phyloP scores from a whole-genome alignment of 1,284 basidiomycete genomes.

The Boletus coffeatus region DNA sequence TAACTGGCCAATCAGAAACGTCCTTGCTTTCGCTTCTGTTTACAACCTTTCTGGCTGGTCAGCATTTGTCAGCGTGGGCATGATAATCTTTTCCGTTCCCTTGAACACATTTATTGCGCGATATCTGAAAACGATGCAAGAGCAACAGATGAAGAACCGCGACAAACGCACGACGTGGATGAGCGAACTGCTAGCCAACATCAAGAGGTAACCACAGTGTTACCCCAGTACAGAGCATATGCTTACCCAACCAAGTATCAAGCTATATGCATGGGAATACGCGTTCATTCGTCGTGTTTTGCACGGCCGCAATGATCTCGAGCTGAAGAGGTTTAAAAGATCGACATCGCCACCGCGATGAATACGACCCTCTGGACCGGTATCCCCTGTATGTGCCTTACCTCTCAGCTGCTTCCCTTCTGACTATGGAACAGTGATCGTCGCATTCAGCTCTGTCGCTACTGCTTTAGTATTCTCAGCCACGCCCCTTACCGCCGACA shows the following conservation, averaged over 20 bases:
- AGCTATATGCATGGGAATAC: conserved; percentile 85
- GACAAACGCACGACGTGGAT: conserved; percentile 71
- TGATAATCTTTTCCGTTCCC: conserved; percentile 84
- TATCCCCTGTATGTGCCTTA: conserved; percentile 43
- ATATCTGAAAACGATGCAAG: conserved; percentile 75
- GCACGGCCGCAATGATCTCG: conserved; percentile 79
- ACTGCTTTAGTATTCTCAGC: conserved; percentile 69
- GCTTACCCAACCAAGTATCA: conserved; percentile 45
- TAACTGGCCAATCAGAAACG: conserved; percentile 47
- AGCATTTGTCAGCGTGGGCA: conserved; percentile 86
- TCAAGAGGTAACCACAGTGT: conserved; percentile 58
- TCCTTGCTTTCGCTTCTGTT: conserved; percentile 84
- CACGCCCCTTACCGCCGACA: conserved; percentile 78
- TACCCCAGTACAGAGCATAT: background rate
- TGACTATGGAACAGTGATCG: conserved; percentile 49
- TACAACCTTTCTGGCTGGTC: conserved; percentile 90
- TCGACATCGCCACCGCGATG: conserved; percentile 67
- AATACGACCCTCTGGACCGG: conserved; percentile 62
- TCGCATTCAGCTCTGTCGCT: conserved; percentile 87
- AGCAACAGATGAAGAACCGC: conserved; percentile 89
- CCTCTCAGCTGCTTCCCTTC: conserved; percentile 22
- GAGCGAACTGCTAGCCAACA: conserved; percentile 84
- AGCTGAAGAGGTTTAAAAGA: conserved; percentile 69
- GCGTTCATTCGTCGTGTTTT: conserved; percentile 76
- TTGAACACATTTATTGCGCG: conserved; percentile 76